A percentile compares a stretch with the other conserved stretches of the same genome.
phyloP scores from a whole-genome alignment of 139 green algal genomes.

The Micromonas commoda region DNA sequence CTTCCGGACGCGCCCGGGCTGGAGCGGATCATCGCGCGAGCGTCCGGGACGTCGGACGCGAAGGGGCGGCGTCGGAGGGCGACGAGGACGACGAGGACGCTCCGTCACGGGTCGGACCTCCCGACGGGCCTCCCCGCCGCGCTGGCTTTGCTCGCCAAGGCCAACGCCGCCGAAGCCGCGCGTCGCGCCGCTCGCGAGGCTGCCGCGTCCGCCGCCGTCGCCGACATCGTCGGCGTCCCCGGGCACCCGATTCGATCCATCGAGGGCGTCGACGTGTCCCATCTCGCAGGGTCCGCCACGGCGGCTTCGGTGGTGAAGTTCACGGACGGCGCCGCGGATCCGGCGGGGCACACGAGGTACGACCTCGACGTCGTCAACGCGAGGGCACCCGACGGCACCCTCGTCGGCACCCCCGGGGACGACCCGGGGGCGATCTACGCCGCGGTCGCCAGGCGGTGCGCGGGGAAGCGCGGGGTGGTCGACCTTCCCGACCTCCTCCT shows the following conservation, averaged over 20 bases:
- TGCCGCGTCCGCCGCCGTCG: background rate
- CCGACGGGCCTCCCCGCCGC: background rate
- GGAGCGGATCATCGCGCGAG: background rate
- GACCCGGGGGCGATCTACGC: conserved; percentile 1
- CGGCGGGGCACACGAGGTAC: background rate
- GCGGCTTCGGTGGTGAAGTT: conserved; percentile 10
- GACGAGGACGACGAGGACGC: background rate
- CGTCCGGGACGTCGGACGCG: no score
- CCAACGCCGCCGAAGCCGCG: background rate
- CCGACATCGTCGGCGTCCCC: background rate
- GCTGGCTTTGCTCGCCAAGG: background rate
- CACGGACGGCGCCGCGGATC: background rate
- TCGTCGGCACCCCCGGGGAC: background rate
- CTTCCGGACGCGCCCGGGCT: background rate
- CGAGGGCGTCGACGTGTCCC: conserved; percentile 24
- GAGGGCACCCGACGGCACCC: background rate
- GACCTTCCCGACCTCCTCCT: conserved; percentile 23
- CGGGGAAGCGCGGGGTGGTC: background rate
- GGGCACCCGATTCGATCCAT: background rate
- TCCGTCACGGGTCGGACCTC: background rate
- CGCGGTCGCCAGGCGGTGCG: background rate
- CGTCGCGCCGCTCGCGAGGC: no score
- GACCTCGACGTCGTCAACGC: background rate
- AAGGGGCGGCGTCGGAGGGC: no score
- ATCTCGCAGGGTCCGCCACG: background rate